phyloP scores from a whole-genome alignment of 1,139 yeast genomes.

The Geotrichum candidum region DNA sequence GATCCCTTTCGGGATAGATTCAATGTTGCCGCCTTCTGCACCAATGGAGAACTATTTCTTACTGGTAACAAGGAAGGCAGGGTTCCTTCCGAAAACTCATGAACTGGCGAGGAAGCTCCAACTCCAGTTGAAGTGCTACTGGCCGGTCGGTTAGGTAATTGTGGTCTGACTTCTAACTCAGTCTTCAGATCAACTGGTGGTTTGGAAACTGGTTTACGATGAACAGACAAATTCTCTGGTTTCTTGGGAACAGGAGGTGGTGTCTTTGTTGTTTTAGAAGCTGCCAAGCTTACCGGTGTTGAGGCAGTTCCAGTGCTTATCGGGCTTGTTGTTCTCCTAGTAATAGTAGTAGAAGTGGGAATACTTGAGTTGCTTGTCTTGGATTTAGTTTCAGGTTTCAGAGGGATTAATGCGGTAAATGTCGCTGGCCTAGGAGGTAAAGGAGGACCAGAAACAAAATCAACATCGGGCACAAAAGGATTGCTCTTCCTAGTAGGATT shows the following conservation, averaged over 20 bases:
- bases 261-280: conserved; percentile 1
- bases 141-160: conserved; percentile 5
- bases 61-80: background rate
- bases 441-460: conserved; percentile 25
- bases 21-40: background rate
- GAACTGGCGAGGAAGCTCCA: conserved; percentile 17
- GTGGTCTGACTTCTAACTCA: background rate
- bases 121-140: conserved; percentile 7
- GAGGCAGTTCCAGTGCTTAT: background rate
- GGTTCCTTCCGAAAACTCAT: conserved; percentile 11
- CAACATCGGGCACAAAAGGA: conserved; percentile 48
- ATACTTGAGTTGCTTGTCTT: background rate
- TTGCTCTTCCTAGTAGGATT: conserved; percentile 64
- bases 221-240: conserved; percentile 15
- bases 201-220: conserved; percentile 6
- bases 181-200: background rate
- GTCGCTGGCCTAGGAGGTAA: conserved; percentile 17
- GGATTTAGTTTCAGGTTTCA: conserved; percentile 6
- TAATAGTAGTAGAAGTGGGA: background rate
- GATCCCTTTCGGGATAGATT: background rate
- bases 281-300: background rate
- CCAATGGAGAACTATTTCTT: background rate
- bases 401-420: conserved; percentile 1
- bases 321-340: background rate
- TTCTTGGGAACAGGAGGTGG: conserved; percentile 23